These are phyloP conservation scores for Pichia scutulata DNA, from an alignment of 805 yeast genomes.

Conservation along the genomic window DNA sequence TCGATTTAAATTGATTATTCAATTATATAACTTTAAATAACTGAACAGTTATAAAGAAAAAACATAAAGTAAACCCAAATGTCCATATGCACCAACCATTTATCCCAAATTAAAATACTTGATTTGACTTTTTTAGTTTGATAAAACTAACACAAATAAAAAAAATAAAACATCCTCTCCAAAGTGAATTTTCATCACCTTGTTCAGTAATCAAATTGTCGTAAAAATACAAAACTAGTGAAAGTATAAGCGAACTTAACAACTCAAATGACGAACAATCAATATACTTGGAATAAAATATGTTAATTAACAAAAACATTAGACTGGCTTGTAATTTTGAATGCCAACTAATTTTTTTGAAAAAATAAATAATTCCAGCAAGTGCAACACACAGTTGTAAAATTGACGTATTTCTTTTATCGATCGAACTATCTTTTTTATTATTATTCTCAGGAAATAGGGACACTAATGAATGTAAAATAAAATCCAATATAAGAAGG, in stretches of 20 bases:
- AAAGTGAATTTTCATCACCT: constrained; percentile 16
- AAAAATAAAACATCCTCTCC: constrained; percentile 12
- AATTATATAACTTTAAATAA: no score
- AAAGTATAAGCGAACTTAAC: constrained; percentile 15
- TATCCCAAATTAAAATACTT: not conserved
- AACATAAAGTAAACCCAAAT: not conserved
- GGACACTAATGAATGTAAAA: not conserved
- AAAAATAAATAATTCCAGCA: constrained; percentile 64
- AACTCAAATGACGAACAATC: constrained; percentile 17
- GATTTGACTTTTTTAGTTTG: not conserved
- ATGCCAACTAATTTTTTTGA: constrained; percentile 63
- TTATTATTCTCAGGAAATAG: not conserved
- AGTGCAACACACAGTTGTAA: constrained; percentile 43
- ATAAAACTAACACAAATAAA: constrained; percentile 2
- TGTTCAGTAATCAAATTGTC: constrained; percentile 4
- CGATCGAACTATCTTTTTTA: no score
- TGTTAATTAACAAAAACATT: constrained; percentile 55
- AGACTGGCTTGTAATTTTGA: constrained; percentile 57
- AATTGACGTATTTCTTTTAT: not conserved
- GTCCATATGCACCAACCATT: not conserved
- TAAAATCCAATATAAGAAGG: not conserved
- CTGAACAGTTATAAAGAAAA: no score
- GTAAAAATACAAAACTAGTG: constrained; percentile 14
- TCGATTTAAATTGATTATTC: not conserved
- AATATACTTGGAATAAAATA: constrained; percentile 50